Evolutionary conservation across 495 filamentous ascomycete genomes (phyloP), one percentile per base, ranked within the genome.

Genomic region (Diplogelasinospora grovesii): DNA sequence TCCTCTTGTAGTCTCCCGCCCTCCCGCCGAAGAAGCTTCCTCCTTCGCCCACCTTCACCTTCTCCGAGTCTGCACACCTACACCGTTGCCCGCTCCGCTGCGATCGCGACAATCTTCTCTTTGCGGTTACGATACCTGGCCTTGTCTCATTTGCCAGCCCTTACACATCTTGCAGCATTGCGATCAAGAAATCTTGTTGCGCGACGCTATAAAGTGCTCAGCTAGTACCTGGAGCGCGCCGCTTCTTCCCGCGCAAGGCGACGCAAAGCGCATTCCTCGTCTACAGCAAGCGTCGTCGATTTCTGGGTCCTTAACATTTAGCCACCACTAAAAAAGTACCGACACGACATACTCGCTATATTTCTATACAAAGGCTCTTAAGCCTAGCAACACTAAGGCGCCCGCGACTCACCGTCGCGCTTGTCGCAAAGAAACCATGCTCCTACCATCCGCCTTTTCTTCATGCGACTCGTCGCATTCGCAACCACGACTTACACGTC

Each of bases 371-470:
- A n/a, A n/a, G n/a, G n/a, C n/a, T n/a, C n/a, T n/a, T 7, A 28
- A 28, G 14, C 26, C 26, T 9, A 28, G 26, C 26, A 28, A 23
- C 11, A 19, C 3, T n/a, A n/a, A n/a, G n/a, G n/a, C n/a, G n/a
- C n/a, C n/a, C n/a, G n/a, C n/a, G n/a, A n/a, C n/a, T n/a, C n/a
- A n/a, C n/a, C n/a, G n/a, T n/a, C n/a, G n/a, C n/a, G n/a, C n/a
- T n/a, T n/a, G n/a, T n/a, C 20, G 20, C 22, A 10, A 25, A 14
- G 11, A 25, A 9, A 46, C 39, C 11, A 86, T 87, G 83, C 57
- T 87, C 36, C 77, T 86, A 48, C 82, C 81, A 33, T 85, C 82
- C 9, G 81, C 82, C 24, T 61, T 87, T 29, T 63, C 79, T 29
- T 63, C 79, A 28, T 83, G 81, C 76, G 82, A 85, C 61, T 63